Base-by-base conservation (phyloP, 257 asterid genomes). In the Jacaranda copaia region DNA sequence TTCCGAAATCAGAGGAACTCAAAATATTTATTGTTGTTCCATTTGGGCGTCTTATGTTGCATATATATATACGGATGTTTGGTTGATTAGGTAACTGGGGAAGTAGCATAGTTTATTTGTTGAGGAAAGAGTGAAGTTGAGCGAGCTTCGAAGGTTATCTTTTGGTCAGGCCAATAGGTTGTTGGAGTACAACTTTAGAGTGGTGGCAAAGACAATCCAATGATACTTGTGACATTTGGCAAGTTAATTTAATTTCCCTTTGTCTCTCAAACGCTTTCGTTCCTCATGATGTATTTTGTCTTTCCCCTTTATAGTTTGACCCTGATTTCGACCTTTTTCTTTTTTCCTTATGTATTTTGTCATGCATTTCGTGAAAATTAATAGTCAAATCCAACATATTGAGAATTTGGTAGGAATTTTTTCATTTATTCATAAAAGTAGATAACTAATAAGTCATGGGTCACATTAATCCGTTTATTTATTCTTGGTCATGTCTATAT, bases 181-280 rank as follows among this genome's bases (percentile, higher is more conserved):
- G 84, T 76, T 83, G 75, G 56, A 72, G 57, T 64, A 76, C 79
- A 43, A 75, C 80, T 45, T 72, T 83, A 76, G 87, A 80, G 86
- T 81, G 84, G 79, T 81, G 78, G 18, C 69, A 66, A 82, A 82
- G 85, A 69, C 75, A 79, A 64, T 42, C 58, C 20, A 65, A 55
- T 18, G 5, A 48, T 72, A 20, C 3, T 13, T 5, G 13, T 25
- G 32, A 25, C 2, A 25, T 25, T 25, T 25, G 32, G 32, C 32
- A 25, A 25, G 32, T 0, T 25, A 19, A 4, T 5, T 15, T 40
- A 4, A 40, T 76, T 45, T 82, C 45, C 63, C 62, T 55, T 73
- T 25, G 2, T 25, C n/a, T 42, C 64, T 70, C 79, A 69, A 81
- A 68, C 55, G 32, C 84, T 84, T 84, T 64, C 81, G 80, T 79